Evolutionary conservation across 495 filamentous ascomycete species (phyloP).

Genomic region (Beverwykella pulmonaria): DNA sequence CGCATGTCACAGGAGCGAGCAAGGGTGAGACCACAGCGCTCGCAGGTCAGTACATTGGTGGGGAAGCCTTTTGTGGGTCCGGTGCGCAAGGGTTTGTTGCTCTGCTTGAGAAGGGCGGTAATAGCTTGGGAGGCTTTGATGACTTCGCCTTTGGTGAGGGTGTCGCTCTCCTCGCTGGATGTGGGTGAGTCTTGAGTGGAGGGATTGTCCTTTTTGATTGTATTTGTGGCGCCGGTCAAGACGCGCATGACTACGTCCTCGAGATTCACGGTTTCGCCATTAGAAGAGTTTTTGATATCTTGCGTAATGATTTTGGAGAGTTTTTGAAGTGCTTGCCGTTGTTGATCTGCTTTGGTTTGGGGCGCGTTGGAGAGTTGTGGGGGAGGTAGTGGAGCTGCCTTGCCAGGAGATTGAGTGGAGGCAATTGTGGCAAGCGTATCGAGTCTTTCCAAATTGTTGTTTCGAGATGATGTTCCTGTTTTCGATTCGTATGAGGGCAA

Average conservation of each 20-base stretch:
- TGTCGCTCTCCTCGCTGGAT: constrained; percentile 2
- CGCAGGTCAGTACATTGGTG: constrained; percentile 14
- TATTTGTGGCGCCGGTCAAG: not conserved
- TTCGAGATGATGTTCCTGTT: not conserved
- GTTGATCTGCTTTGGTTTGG: constrained; percentile 38
- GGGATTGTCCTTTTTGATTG: not conserved
- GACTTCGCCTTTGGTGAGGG: constrained; percentile 26
- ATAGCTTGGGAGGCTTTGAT: constrained; percentile 28
- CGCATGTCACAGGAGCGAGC: constrained; percentile 49
- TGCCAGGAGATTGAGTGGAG: constrained; percentile 10
- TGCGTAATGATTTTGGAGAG: constrained; percentile 24
- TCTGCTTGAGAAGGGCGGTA: constrained; percentile 25
- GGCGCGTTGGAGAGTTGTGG: constrained; percentile 27
- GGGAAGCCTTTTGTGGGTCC: constrained; percentile 1
- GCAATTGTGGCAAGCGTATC: constrained; percentile 21
- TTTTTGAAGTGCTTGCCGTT: constrained; percentile 28
- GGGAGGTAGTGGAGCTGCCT: not conserved
- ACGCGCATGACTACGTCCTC: constrained; percentile 26
- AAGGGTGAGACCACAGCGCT: constrained; percentile 7
- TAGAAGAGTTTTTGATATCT: constrained; percentile 19
- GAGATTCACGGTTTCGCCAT: constrained; percentile 14
- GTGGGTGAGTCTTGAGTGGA: not conserved
- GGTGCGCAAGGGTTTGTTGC: not conserved
- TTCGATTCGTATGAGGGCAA: not conserved
- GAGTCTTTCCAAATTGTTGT: not conserved